These are phyloP conservation scores for Durusdinium trenchii DNA, from an alignment of 73 alveolate species.

Conservation along the genomic window DNA sequence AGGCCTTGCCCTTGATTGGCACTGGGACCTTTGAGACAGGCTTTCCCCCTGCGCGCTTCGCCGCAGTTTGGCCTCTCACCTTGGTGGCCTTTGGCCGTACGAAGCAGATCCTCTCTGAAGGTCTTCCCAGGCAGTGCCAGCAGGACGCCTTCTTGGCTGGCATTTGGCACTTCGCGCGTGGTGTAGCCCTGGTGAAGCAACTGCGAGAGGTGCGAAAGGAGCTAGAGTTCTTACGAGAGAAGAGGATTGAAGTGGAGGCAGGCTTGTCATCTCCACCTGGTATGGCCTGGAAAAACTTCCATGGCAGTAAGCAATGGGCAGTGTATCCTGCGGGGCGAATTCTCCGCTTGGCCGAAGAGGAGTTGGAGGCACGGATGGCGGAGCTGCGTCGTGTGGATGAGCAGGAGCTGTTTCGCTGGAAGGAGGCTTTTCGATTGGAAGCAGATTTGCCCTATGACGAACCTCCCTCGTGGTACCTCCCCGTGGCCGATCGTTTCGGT, in stretches of 20 bases:
- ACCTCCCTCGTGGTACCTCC: slow-evolving; percentile 84
- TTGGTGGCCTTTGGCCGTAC: slow-evolving; percentile 57
- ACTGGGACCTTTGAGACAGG: slow-evolving; percentile 66
- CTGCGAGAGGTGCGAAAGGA: background rate
- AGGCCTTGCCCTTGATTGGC: slow-evolving; percentile 59
- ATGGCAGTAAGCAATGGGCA: slow-evolving; percentile 86
- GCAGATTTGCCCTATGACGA: slow-evolving; percentile 63
- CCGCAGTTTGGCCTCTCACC: slow-evolving; percentile 76
- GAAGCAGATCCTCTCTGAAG: background rate
- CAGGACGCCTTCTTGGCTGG: slow-evolving; percentile 65
- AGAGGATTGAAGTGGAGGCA: background rate
- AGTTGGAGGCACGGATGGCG: background rate
- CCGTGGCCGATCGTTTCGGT: slow-evolving; percentile 57
- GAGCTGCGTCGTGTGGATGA: background rate
- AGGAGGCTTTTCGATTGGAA: background rate
- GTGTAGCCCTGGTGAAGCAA: background rate
- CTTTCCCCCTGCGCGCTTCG: slow-evolving; percentile 78
- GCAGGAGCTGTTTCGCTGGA: background rate
- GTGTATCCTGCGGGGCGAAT: slow-evolving; percentile 49
- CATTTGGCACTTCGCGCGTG: slow-evolving; percentile 74
- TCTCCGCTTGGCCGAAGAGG: background rate
- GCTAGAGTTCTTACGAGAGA: background rate
- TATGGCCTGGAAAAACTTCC: slow-evolving; percentile 64
- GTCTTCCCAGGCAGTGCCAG: slow-evolving; percentile 26
- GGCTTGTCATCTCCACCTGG: slow-evolving; percentile 14